Conservation (phyloP, 305 asterid species). For the Fraxinus dipetala region DNA sequence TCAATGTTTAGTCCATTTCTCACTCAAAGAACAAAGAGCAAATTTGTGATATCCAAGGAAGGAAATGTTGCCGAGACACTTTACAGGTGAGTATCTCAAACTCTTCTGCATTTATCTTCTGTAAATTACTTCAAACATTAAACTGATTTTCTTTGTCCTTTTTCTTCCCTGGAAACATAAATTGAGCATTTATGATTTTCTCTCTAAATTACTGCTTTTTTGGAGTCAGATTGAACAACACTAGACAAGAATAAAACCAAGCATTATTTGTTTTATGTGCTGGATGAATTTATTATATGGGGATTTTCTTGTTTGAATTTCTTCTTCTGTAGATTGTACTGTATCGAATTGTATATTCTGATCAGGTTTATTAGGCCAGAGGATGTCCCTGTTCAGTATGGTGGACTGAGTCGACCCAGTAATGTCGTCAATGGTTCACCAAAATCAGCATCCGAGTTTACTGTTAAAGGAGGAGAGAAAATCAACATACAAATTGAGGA, state of each 20-base stretch:
- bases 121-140: neutral
- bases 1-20: conserved; percentile 90
- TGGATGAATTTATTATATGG: neutral
- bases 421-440: conserved; percentile 57
- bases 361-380: conserved; percentile 80
- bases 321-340: neutral
- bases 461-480: conserved; percentile 88
- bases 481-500: conserved; percentile 94
- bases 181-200: neutral
- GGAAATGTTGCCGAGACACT: conserved; percentile 87
- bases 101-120: neutral
- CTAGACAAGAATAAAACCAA: neutral
- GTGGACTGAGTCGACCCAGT: conserved; percentile 77
- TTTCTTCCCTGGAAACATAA: neutral
- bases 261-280: neutral
- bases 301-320: neutral
- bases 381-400: conserved; percentile 79
- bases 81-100: conserved; percentile 55
- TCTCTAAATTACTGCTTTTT: no score
- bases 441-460: conserved; percentile 83
- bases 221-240: neutral
- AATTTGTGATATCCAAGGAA: conserved; percentile 91
- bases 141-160: neutral
- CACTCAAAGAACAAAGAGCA: conserved; percentile 95
- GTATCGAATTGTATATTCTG: neutral